These are phyloP conservation scores for Teunomyces pallodes DNA, from an alignment of 805 yeast species.

Conservation along the genomic window DNA sequence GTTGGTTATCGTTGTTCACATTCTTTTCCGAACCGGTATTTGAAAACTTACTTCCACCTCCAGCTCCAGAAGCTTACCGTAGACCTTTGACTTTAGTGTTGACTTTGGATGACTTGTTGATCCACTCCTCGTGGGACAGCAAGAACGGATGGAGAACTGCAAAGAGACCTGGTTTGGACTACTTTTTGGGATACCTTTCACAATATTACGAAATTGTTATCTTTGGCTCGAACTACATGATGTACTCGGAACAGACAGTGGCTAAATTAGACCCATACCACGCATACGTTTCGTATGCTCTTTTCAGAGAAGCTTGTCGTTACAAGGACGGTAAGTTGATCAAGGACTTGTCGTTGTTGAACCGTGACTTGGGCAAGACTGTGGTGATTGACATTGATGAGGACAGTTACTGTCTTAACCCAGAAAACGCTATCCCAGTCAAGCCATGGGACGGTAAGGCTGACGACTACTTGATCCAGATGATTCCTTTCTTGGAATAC, in stretches of 20 bases:
- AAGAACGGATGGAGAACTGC: constrained; percentile 97
- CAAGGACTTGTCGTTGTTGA: constrained; percentile 85
- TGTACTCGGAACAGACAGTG: constrained; percentile 79
- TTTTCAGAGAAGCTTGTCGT: constrained; percentile 88
- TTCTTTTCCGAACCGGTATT: constrained; percentile 92
- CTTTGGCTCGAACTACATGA: constrained; percentile 81
- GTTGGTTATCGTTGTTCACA: constrained; percentile 73
- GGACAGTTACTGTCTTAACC: constrained; percentile 74
- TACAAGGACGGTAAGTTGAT: constrained; percentile 85
- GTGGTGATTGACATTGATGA: constrained; percentile 76
- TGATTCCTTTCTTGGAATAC: constrained; percentile 93
- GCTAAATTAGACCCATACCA: constrained; percentile 91
- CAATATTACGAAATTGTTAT: constrained; percentile 95
- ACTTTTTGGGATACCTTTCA: constrained; percentile 89
- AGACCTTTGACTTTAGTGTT: constrained; percentile 89
- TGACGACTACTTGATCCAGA: constrained; percentile 73
- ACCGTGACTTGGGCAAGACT: constrained; percentile 84
- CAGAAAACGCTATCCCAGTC: constrained; percentile 88
- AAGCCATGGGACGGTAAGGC: constrained; percentile 83
- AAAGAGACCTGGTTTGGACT: constrained; percentile 97
- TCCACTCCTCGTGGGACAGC: constrained; percentile 90
- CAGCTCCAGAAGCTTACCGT: constrained; percentile 85
- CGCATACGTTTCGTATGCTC: constrained; percentile 81
- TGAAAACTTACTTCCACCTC: constrained; percentile 90
- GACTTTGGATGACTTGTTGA: constrained; percentile 83